phyloP scores from a whole-genome alignment of 495 filamentous ascomycete genomes.

The Pseudoneurospora amorphoporcata region DNA sequence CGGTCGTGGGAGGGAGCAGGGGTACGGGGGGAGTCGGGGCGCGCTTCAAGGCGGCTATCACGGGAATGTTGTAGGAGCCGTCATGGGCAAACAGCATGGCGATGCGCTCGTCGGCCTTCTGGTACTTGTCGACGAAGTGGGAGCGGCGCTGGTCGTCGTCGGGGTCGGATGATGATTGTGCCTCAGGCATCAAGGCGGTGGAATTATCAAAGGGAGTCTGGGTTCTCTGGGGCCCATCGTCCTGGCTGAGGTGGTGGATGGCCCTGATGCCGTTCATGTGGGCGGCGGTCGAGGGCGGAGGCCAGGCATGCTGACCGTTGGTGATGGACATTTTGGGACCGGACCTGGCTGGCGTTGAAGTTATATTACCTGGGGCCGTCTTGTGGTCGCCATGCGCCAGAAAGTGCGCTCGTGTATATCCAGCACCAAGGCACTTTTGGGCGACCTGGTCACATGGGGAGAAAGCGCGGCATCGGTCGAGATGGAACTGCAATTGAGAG shows the following conservation, averaged over 20 bases:
- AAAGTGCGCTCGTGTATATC: constrained; percentile 34
- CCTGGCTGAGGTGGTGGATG: constrained; percentile 17
- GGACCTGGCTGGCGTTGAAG: constrained; percentile 8
- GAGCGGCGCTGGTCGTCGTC: constrained; percentile 36
- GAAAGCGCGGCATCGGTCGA: constrained; percentile 32
- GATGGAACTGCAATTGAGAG: constrained; percentile 24
- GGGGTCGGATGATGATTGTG: constrained; percentile 27
- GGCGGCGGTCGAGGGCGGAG: constrained; percentile 21
- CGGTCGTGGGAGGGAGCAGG: constrained; percentile 34
- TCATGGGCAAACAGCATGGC: constrained; percentile 71
- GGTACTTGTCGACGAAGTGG: constrained; percentile 34
- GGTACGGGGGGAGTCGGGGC: constrained; percentile 19
- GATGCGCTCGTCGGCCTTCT: constrained; percentile 28
- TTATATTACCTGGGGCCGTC: constrained; percentile 12
- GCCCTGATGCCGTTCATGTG: constrained; percentile 23
- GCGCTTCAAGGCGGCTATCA: constrained; percentile 30
- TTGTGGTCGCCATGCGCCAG: constrained; percentile 38
- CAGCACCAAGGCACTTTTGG: constrained; percentile 27
- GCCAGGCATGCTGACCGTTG: constrained; percentile 41
- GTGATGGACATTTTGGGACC: constrained; percentile 39
- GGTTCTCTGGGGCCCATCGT: constrained; percentile 29
- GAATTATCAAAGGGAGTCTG: constrained; percentile 30
- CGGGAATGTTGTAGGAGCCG: constrained; percentile 43
- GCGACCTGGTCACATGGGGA: constrained; percentile 28
- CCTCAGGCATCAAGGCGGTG: constrained; percentile 39